Conservation (phyloP, 441 rosid genomes). For the Capsella rubella region DNA sequence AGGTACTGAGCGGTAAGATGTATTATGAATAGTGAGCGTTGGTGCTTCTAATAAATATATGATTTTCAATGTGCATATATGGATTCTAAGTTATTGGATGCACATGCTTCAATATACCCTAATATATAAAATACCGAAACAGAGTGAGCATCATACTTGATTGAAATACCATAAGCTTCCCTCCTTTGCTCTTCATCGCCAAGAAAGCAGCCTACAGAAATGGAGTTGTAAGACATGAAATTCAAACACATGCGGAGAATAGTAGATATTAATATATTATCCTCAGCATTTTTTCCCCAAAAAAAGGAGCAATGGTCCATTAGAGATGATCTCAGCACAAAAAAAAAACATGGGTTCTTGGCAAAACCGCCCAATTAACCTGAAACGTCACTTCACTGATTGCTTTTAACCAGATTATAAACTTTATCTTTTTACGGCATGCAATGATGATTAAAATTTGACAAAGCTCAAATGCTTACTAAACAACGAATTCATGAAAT, state of each 20-base stretch:
- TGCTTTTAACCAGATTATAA: conserved; percentile 4
- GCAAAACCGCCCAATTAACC: conserved; percentile 15
- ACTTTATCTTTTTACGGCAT: not conserved
- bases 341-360: conserved; percentile 17
- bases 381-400: conserved; percentile 22
- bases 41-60: conserved; percentile 14
- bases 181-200: conserved; percentile 92
- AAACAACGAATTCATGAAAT: conserved; percentile 24
- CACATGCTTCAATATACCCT: conserved; percentile 24
- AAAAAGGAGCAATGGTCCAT: not conserved
- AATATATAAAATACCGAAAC: conserved; percentile 19
- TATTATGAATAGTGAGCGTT: conserved; percentile 12
- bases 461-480: conserved; percentile 22
- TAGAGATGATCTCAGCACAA: conserved; percentile 23
- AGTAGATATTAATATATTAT: conserved; percentile 27
- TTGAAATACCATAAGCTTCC: conserved; percentile 94
- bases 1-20: conserved; percentile 1
- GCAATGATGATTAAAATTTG: conserved; percentile 18
- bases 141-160: conserved; percentile 64
- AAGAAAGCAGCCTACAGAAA: conserved; percentile 82
- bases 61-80: conserved; percentile 30
- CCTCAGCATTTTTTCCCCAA: conserved; percentile 17
- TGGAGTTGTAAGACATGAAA: conserved; percentile 11
- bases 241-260: conserved; percentile 2
- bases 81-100: conserved; percentile 11